These are phyloP conservation scores for Fusarium sp. DNA, from an alignment of 2,329 filamentous ascomycete genomes.

Conservation along the genomic window DNA sequence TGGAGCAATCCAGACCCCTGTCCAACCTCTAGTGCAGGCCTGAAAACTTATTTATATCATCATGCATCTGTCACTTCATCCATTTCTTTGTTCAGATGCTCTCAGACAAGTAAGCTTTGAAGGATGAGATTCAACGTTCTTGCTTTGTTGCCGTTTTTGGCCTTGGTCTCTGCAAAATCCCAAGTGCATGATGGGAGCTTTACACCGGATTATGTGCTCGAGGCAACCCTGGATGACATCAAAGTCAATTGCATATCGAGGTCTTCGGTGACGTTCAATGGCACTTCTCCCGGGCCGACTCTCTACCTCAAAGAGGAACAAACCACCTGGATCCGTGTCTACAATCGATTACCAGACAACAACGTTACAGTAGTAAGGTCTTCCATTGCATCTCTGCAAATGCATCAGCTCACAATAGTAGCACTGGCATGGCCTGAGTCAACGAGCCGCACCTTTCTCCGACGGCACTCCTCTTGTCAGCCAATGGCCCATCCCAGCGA, in stretches of 20 bases:
- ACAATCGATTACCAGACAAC: constrained; percentile 17
- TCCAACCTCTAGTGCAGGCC: neutral
- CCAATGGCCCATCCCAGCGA: constrained; percentile 75
- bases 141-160: constrained; percentile 22
- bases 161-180: constrained; percentile 4
- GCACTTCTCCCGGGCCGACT: constrained; percentile 22
- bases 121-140: constrained; percentile 8
- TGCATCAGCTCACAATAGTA: constrained; percentile 47
- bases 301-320: constrained; percentile 25
- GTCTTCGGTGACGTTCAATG: constrained; percentile 22
- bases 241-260: constrained; percentile 26
- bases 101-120: neutral
- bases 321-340: constrained; percentile 37
- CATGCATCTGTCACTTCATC: neutral
- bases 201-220: constrained; percentile 28
- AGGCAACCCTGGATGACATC: constrained; percentile 21
- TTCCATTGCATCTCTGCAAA: accelerated
- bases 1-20: neutral
- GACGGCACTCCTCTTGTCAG: constrained; percentile 71
- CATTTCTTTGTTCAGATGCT: accelerated
- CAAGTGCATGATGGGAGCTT: constrained; percentile 22
- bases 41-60: neutral
- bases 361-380: constrained; percentile 38
- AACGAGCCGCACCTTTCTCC: constrained; percentile 71
- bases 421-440: constrained; percentile 77